Conservation (phyloP, 768 basidiomycete species). For the Trametes cubensis region DNA sequence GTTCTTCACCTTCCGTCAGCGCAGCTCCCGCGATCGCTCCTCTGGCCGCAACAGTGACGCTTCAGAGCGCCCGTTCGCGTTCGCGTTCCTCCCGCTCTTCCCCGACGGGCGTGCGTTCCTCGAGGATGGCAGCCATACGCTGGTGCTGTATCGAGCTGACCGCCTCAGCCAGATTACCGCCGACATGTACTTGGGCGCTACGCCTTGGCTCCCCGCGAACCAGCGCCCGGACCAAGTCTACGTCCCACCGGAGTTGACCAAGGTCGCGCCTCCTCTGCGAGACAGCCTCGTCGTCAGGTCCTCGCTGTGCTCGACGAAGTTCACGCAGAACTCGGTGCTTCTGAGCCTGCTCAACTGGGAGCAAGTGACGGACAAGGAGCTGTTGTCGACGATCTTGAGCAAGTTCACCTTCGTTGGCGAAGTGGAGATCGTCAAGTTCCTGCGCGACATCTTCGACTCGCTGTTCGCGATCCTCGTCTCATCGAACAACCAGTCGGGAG, state of each 20-base stretch:
- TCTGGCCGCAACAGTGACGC: constrained; percentile 44
- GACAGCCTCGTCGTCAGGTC: constrained; percentile 84
- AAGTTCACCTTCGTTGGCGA: constrained; percentile 93
- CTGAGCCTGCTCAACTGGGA: constrained; percentile 85
- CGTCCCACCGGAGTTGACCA: constrained; percentile 62
- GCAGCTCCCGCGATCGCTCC: constrained; percentile 53
- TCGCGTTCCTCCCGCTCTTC: constrained; percentile 88
- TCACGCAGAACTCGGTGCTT: constrained; percentile 88
- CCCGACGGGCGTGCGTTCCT: constrained; percentile 76
- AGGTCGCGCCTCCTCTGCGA: constrained; percentile 66
- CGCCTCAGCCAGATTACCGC: constrained; percentile 62
- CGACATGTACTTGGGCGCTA: constrained; percentile 71
- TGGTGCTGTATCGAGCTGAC: constrained; percentile 85
- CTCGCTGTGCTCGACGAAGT: constrained; percentile 89
- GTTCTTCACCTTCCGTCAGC: constrained; percentile 92
- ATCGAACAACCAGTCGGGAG: constrained; percentile 67
- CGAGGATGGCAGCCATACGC: constrained; percentile 85
- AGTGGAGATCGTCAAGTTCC: constrained; percentile 92
- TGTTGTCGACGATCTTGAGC: constrained; percentile 70
- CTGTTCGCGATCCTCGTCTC: constrained; percentile 89
- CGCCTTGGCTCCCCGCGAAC: constrained; percentile 58
- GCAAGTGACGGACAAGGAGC: constrained; percentile 60
- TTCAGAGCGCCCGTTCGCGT: constrained; percentile 83
- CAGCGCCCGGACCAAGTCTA: constrained; percentile 62
- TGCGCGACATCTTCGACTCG: constrained; percentile 88